Percentiles rank a stretch among this genome's conserved stretches.
phyloP scores from a whole-genome alignment of 192 early-diverging fungal genomes.

The Jimgerdemannia flammicorona region DNA sequence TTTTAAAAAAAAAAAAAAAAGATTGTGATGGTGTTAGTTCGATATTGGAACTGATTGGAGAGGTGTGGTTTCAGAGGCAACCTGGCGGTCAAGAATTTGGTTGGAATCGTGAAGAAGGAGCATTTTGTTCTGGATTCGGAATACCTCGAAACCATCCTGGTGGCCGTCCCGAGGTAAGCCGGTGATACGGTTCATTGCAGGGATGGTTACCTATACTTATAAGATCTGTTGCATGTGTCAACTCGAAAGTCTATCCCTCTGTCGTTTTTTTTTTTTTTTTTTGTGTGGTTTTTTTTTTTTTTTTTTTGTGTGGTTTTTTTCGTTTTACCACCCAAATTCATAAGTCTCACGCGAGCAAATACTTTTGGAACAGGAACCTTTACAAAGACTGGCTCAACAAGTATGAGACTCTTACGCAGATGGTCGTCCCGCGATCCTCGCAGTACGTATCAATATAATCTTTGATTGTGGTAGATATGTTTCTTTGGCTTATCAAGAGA shows the following conservation, averaged over 20 bases:
- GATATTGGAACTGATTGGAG: too few species aligned
- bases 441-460: conserved; percentile 44
- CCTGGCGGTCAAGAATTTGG: conserved; percentile 81
- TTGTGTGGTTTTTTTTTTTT: too few species aligned
- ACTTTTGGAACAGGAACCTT: conserved; percentile 36
- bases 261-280: too few species aligned
- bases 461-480: not conserved
- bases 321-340: not conserved
- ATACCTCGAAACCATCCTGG: conserved; percentile 86
- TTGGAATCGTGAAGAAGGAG: conserved; percentile 87
- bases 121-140: conserved; percentile 92
- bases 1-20: too few species aligned
- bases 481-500: not conserved
- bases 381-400: conserved; percentile 79
- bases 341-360: too few species aligned
- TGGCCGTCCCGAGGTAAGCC: conserved; percentile 89
- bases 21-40: too few species aligned
- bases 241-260: too few species aligned
- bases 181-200: not conserved
- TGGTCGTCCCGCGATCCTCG: conserved; percentile 96
- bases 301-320: not conserved
- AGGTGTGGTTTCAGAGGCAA: conserved; percentile 77
- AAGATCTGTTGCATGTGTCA: too few species aligned
- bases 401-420: conserved; percentile 90
- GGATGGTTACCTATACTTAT: conserved; percentile 1